These are phyloP conservation scores for Eutypa lata DNA, from an alignment of 2,329 filamentous ascomycete genomes.

Conservation along the genomic window DNA sequence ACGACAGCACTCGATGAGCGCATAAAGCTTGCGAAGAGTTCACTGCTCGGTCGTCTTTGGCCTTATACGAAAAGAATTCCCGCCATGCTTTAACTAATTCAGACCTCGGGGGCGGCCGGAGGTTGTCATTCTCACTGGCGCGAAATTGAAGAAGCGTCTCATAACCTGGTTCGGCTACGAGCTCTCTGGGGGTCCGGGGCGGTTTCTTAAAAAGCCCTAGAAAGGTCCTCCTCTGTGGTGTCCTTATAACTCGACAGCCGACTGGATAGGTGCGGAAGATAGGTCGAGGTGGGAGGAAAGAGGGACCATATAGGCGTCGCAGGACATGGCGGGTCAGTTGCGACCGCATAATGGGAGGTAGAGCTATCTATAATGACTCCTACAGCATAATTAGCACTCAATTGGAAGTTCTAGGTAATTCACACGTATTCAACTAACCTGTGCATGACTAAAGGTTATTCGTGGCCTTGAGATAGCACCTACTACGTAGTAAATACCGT, in stretches of 20 bases:
- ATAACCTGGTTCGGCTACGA: slow-evolving; percentile 68
- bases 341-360: slow-evolving; percentile 31
- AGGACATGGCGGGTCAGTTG: slow-evolving; percentile 35
- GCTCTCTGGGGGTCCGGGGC: slow-evolving; percentile 56
- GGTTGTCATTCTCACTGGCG: slow-evolving; percentile 58
- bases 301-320: slow-evolving; percentile 31
- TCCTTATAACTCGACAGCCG: slow-evolving; percentile 20
- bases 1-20: slow-evolving; percentile 55
- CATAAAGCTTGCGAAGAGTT: slow-evolving; percentile 67
- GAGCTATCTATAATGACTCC: slow-evolving; percentile 22
- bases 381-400: slow-evolving; percentile 20
- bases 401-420: slow-evolving; percentile 1
- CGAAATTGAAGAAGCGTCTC: slow-evolving; percentile 67
- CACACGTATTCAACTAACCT: slow-evolving; percentile 17
- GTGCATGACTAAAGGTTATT: slow-evolving; percentile 24
- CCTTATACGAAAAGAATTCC: slow-evolving; percentile 59
- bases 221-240: slow-evolving; percentile 51
- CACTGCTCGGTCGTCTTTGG: slow-evolving; percentile 44
- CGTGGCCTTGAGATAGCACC: not conserved
- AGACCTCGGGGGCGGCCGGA: slow-evolving; percentile 60
- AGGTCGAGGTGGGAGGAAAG: slow-evolving; percentile 15
- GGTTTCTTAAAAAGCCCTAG: slow-evolving; percentile 61
- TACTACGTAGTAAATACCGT: too few relatives aligned
- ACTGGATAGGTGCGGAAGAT: slow-evolving; percentile 27
- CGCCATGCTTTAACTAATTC: slow-evolving; percentile 65